Evolutionary conservation across 345 rosid species (phyloP), one percentile per base, ranked within the genome.

Genomic region (Chamaenerion angustifolium): DNA sequence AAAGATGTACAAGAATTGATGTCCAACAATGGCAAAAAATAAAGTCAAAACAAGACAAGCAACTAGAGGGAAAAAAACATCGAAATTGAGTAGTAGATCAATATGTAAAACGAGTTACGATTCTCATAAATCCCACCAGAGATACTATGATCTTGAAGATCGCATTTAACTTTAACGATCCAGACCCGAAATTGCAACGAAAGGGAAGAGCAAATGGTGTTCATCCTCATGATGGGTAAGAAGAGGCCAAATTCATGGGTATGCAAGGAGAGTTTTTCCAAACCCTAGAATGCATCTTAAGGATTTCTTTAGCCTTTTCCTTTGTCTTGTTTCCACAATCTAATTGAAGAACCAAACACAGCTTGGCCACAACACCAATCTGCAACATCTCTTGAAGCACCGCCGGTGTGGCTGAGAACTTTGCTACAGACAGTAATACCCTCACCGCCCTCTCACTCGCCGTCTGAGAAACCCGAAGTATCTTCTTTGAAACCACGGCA

Each of bases 251-350:
- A 51, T 55, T 70, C 16, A 44, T 13, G 12, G 75, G 75, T 17
- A 74, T 14, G 45, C 79, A 74, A 17, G 71, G 61, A n/a, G 79
- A 74, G 50, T 54, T 64, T 59, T 51, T 70, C 79, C 79, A 74
- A 16, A 46, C 68, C 47, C 59, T 64, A 12, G 59, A 70, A 27
- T 70, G 79, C 64, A 70, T 19, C 27, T 57, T 64, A n/a, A 74
- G 72, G 9, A 70, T 49, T 53, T 64, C 79, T n/a, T 35, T 74
- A 0, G 75, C 75, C 66, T 70, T 74, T 3, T 67, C 75, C 50
- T 74, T 70, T 13, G 27, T 59, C 56, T 59, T 69, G 15, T 6
- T 43, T 10, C 65, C 61, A 13, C 64, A 48, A 14, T 74, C 73
- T 19, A 70, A 52, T 52, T 70, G 79, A 11, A 67, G 51, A 41